Conservation (phyloP, 1,284 basidiomycete genomes). For the Cystobasidium sp. region DNA sequence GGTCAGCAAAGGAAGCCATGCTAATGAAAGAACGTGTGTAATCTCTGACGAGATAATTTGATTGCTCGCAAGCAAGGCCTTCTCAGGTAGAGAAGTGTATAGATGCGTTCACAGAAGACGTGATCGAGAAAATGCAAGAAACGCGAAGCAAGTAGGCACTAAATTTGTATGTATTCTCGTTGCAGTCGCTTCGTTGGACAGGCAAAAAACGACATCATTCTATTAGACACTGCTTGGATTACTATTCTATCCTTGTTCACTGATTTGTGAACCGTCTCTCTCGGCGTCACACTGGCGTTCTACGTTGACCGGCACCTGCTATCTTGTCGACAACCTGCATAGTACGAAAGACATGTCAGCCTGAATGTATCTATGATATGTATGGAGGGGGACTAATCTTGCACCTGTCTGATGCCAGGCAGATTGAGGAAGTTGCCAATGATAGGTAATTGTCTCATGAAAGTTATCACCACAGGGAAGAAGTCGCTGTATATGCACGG, state of each 20-base stretch:
- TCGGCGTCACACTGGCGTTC: slow-evolving; percentile 26
- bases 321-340: slow-evolving; percentile 57
- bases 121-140: too few relatives aligned
- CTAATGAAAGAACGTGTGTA: not conserved
- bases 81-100: not conserved
- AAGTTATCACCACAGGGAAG: slow-evolving; percentile 97
- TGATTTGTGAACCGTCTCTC: not conserved
- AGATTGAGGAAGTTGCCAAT: slow-evolving; percentile 84
- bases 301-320: slow-evolving; percentile 52
- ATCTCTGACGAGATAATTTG: too few relatives aligned
- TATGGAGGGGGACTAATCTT: slow-evolving; percentile 33
- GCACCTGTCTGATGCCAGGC: slow-evolving; percentile 62
- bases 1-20: slow-evolving; percentile 26
- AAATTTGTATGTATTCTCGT: too few relatives aligned
- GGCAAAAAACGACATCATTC: too few relatives aligned
- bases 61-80: too few relatives aligned
- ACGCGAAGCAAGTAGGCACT: too few relatives aligned
- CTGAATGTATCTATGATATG: not conserved
- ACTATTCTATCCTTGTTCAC: not conserved
- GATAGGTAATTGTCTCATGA: slow-evolving; percentile 90
- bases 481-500: slow-evolving; percentile 73
- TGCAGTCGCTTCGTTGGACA: too few relatives aligned
- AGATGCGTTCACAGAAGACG: not conserved
- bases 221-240: not conserved
- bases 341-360: not conserved